Conservation (phyloP, 2,329 filamentous ascomycete genomes). For the Calonectria montana region DNA sequence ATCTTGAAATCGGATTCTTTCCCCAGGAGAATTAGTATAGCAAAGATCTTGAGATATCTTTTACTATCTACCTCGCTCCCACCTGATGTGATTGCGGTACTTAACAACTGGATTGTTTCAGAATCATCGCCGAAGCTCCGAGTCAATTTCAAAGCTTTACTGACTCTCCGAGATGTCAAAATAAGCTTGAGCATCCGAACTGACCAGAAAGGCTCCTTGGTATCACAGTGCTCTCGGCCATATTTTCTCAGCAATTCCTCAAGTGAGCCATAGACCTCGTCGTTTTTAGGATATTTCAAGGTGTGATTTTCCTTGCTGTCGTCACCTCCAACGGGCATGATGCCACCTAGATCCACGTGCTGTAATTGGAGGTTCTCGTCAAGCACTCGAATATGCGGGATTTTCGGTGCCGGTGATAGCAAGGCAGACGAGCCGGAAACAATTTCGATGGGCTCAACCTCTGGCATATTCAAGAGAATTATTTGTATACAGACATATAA, state of each 20-base stretch:
- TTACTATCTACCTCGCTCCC: background rate
- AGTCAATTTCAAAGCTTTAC: too few relatives aligned
- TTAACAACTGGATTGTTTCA: background rate
- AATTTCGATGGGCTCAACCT: background rate
- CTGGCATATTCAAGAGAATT: background rate
- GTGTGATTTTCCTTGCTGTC: background rate
- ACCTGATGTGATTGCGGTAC: background rate
- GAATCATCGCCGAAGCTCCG: background rate
- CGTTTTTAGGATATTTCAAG: background rate
- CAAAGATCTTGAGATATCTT: background rate
- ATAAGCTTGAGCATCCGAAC: too few relatives aligned
- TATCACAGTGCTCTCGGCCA: too few relatives aligned
- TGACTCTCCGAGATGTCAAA: too few relatives aligned
- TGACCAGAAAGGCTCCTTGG: too few relatives aligned
- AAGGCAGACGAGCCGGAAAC: background rate
- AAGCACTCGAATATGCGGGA: background rate
- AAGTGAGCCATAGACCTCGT: background rate
- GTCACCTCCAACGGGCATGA: background rate
- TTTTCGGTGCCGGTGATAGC: background rate
- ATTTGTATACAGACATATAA: too few relatives aligned
- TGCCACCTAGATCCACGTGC: background rate
- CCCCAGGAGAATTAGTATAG: background rate
- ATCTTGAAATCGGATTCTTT: background rate
- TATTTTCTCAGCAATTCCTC: too few relatives aligned
- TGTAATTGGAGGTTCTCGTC: background rate